These are phyloP conservation scores for Podila horticola DNA, from an alignment of 192 early-diverging fungal species.

Conservation along the genomic window DNA sequence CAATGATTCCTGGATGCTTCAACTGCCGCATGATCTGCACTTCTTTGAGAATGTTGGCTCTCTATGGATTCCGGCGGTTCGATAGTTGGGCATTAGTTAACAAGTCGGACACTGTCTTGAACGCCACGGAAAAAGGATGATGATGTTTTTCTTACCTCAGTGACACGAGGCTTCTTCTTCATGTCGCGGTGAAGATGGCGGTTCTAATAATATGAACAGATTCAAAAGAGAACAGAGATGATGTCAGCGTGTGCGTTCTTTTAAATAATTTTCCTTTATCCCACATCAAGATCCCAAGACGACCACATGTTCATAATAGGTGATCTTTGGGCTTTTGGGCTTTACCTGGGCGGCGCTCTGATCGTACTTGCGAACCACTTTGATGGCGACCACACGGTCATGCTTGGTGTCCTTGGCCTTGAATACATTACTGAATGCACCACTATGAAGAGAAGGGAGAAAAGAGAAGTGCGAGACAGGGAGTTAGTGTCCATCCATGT, in stretches of 20 bases:
- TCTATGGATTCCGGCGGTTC: constrained; percentile 31
- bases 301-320: background rate
- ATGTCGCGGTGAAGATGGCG: constrained; percentile 49
- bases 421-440: constrained; percentile 87
- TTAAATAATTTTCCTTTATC: background rate
- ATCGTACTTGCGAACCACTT: constrained; percentile 78
- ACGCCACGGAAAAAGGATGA: background rate
- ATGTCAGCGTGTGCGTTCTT: constrained; percentile 2
- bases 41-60: constrained; percentile 86
- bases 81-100: background rate
- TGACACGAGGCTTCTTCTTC: constrained; percentile 49
- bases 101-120: background rate
- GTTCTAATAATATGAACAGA: constrained; percentile 8
- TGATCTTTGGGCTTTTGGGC: background rate
- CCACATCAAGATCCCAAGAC: background rate
- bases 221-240: background rate
- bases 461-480: background rate
- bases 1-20: constrained; percentile 78
- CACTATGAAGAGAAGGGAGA: constrained; percentile 55
- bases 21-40: constrained; percentile 83
- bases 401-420: constrained; percentile 66
- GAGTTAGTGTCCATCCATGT: background rate
- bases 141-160: constrained; percentile 33
- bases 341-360: constrained; percentile 62
- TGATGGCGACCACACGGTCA: constrained; percentile 80